A percentile compares a stretch with the other conserved stretches of the same genome.
Evolutionary conservation across 768 basidiomycete genomes (phyloP).

Genomic region (Saitozyma podzolica): DNA sequence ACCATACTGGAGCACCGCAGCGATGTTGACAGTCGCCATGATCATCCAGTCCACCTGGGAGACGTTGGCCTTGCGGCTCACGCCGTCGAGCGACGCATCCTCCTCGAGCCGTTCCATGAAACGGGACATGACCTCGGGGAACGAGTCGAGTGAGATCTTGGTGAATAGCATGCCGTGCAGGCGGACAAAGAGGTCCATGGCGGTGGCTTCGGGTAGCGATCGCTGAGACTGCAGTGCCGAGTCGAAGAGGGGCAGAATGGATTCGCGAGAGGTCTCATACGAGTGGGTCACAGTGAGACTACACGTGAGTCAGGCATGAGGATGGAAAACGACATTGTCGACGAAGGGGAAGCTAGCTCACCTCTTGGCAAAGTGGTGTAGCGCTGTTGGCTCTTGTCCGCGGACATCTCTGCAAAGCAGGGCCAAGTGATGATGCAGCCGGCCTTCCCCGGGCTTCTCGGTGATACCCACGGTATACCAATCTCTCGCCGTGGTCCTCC

Average conservation of each 20-base stretch:
- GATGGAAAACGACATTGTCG: constrained; percentile 1
- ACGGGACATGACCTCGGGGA: constrained; percentile 73
- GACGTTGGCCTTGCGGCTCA: constrained; percentile 18
- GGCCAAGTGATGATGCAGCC: constrained; percentile 91
- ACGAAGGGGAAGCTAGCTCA: constrained; percentile 50
- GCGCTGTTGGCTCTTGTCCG: constrained; percentile 74
- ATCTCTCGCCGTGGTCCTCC: constrained; percentile 82
- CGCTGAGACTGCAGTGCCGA: constrained; percentile 69
- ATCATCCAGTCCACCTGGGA: constrained; percentile 82
- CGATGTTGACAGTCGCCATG: constrained; percentile 87
- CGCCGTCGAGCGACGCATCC: constrained; percentile 59
- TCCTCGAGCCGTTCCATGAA: constrained; percentile 83
- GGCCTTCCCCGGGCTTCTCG: constrained; percentile 89
- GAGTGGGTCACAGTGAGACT: constrained; percentile 92
- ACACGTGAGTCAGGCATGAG: constrained; percentile 9
- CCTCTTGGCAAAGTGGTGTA: constrained; percentile 97
- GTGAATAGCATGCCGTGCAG: constrained; percentile 98
- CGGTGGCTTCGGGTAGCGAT: constrained; percentile 65
- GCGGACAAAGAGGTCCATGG: constrained; percentile 79
- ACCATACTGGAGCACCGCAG: constrained; percentile 84
- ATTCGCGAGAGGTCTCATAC: constrained; percentile 83
- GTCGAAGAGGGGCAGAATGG: constrained; percentile 85
- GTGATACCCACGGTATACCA: constrained; percentile 89
- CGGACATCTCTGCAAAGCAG: constrained; percentile 79
- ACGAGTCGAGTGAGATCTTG: constrained; percentile 89